These are phyloP conservation scores for Termitomyces sp. DNA, from an alignment of 768 basidiomycete species.

Conservation along the genomic window DNA sequence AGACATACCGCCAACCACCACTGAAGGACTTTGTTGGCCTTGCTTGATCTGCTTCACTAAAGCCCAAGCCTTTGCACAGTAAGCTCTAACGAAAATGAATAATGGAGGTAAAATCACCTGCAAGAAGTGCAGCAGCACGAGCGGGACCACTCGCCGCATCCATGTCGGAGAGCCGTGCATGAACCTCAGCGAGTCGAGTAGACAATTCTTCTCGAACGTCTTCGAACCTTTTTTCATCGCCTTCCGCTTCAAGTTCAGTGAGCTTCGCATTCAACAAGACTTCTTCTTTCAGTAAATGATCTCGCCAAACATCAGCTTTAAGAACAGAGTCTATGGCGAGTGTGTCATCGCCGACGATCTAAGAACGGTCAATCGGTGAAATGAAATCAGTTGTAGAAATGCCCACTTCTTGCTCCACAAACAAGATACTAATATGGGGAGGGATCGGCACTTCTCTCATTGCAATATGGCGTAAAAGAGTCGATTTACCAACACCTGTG, in stretches of 20 bases:
- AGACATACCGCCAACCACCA: constrained; percentile 84
- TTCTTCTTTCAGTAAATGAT: constrained; percentile 87
- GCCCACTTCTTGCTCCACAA: constrained; percentile 93
- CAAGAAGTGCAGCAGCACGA: constrained; percentile 81
- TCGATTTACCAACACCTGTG: constrained; percentile 91
- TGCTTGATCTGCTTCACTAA: constrained; percentile 82
- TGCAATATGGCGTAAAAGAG: constrained; percentile 88
- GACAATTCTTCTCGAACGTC: constrained; percentile 85
- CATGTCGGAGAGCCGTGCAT: constrained; percentile 90
- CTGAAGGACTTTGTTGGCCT: constrained; percentile 82
- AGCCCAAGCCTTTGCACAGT: constrained; percentile 68
- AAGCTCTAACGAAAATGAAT: background rate
- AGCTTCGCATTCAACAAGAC: constrained; percentile 66
- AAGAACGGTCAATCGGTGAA: background rate
- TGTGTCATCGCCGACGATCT: constrained; percentile 94
- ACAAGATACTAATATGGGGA: constrained; percentile 91
- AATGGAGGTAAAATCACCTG: constrained; percentile 40
- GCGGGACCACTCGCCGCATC: constrained; percentile 98
- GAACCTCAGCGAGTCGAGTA: constrained; percentile 80
- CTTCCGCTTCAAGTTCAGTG: constrained; percentile 62
- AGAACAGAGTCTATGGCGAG: constrained; percentile 89
- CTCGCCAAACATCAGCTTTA: constrained; percentile 99
- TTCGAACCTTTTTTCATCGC: constrained; percentile 75
- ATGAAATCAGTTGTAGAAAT: background rate
- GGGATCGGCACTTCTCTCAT: constrained; percentile 94